Conservation (phyloP, 169 alveolate species). For the Theileria luwenshuni region DNA sequence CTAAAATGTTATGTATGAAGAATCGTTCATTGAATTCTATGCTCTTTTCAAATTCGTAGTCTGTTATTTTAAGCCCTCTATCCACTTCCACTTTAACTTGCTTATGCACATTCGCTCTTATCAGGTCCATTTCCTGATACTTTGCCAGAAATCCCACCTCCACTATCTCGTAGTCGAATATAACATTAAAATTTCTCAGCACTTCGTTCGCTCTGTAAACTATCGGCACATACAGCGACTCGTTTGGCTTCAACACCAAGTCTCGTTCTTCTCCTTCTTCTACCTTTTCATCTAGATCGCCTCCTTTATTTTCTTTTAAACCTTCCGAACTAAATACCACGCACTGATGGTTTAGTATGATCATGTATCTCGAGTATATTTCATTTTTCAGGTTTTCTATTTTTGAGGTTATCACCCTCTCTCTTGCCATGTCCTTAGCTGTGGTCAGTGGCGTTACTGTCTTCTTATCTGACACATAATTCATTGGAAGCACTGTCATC, state of each 20-base stretch:
- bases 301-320: no score
- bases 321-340: no score
- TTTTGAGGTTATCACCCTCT: not conserved
- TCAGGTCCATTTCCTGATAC: not conserved
- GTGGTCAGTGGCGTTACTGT: not conserved
- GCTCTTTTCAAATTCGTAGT: not conserved
- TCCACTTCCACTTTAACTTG: not conserved
- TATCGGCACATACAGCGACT: constrained; percentile 36
- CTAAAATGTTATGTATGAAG: not conserved
- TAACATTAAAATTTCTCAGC: not conserved
- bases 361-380: not conserved
- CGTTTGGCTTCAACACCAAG: constrained; percentile 18
- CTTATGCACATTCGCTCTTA: not conserved
- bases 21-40: not conserved
- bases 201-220: constrained; percentile 24
- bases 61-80: not conserved
- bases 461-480: not conserved
- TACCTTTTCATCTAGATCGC: no score
- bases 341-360: not conserved
- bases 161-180: not conserved
- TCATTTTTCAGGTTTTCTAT: not conserved
- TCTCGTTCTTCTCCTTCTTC: no score
- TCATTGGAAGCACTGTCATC: constrained; percentile 29
- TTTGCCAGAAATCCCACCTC: not conserved
- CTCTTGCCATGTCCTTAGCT: not conserved